Percentiles rank a stretch among this genome's conserved stretches.
Evolutionary conservation across 352 stramenopile species (phyloP).

Genomic region (Pythium phragmiticola): DNA sequence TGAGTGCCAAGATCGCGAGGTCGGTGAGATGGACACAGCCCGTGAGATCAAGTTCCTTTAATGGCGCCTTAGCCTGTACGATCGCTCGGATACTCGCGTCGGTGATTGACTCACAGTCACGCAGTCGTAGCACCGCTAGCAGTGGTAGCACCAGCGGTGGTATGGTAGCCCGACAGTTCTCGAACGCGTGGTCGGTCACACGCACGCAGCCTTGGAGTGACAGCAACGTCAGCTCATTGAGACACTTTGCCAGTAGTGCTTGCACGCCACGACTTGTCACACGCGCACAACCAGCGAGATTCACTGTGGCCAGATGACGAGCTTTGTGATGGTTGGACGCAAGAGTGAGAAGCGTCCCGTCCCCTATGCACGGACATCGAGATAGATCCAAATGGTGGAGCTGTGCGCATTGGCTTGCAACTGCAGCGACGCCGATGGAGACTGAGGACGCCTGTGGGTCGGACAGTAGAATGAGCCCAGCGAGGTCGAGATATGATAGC

Average conservation of each 20-base stretch:
- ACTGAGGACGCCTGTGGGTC: slow-evolving; percentile 15
- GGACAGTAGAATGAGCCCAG: slow-evolving; percentile 42
- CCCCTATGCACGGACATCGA: slow-evolving; percentile 41
- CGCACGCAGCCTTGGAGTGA: slow-evolving; percentile 22
- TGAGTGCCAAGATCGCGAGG: slow-evolving; percentile 70
- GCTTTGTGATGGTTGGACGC: slow-evolving; percentile 1
- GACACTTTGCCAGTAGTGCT: slow-evolving; percentile 15
- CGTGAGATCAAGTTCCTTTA: slow-evolving; percentile 80
- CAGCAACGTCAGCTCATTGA: slow-evolving; percentile 36
- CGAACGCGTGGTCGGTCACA: slow-evolving; percentile 28
- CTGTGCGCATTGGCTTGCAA: slow-evolving; percentile 34
- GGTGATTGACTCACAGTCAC: slow-evolving; percentile 39
- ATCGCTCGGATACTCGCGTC: slow-evolving; percentile 45
- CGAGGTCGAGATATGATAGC: slow-evolving; percentile 41
- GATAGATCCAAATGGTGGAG: slow-evolving; percentile 59
- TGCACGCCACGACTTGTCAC: slow-evolving; percentile 31
- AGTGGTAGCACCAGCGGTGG: slow-evolving; percentile 11
- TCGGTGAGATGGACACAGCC: slow-evolving; percentile 79
- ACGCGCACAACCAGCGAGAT: slow-evolving; percentile 26
- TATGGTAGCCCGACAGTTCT: not conserved
- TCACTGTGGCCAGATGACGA: slow-evolving; percentile 20
- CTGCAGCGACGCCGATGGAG: slow-evolving; percentile 26
- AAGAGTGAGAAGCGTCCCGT: slow-evolving; percentile 36
- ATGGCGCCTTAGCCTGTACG: slow-evolving; percentile 42
- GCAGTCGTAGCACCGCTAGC: slow-evolving; percentile 43